Evolutionary conservation across 805 yeast genomes (phyloP).

Genomic region (Lachancea waltii): DNA sequence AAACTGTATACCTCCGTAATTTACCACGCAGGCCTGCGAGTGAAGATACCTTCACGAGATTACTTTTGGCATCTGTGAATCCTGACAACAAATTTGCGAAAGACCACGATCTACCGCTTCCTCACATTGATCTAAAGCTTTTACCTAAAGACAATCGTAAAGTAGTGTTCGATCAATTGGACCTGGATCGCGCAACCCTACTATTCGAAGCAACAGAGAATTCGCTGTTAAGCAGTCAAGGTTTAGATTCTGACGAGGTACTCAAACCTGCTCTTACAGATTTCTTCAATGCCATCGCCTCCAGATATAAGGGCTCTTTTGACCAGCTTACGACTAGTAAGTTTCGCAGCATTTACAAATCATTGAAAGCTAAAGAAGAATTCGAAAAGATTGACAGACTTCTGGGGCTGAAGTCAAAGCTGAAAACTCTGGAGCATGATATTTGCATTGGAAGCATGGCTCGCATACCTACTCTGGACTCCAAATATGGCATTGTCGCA

Average conservation of each 20-base stretch:
- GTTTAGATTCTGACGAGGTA: not conserved
- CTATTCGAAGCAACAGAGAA: not conserved
- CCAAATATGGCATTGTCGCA: conserved; percentile 13
- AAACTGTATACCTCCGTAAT: conserved; percentile 13
- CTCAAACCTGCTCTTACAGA: not conserved
- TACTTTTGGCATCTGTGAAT: conserved; percentile 16
- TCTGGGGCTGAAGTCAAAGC: not conserved
- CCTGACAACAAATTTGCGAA: conserved; percentile 14
- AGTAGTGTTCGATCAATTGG: not conserved
- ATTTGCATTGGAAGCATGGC: conserved; percentile 1
- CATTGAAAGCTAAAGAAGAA: not conserved
- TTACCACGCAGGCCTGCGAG: conserved; percentile 24
- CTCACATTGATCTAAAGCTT: conserved; percentile 3
- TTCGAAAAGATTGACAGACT: not conserved
- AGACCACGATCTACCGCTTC: conserved; percentile 12
- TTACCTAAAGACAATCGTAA: conserved; percentile 6
- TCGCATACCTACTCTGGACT: conserved; percentile 13
- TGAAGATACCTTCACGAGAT: conserved; percentile 14
- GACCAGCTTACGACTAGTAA: conserved; percentile 1
- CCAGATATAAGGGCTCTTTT: not conserved
- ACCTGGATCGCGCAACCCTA: not conserved
- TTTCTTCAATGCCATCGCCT: not conserved
- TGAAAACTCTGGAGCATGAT: not conserved
- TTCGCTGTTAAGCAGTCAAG: not conserved
- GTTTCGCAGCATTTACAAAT: not conserved